phyloP scores from a whole-genome alignment of 2,329 filamentous ascomycete genomes.

The Aspergillus sp. region DNA sequence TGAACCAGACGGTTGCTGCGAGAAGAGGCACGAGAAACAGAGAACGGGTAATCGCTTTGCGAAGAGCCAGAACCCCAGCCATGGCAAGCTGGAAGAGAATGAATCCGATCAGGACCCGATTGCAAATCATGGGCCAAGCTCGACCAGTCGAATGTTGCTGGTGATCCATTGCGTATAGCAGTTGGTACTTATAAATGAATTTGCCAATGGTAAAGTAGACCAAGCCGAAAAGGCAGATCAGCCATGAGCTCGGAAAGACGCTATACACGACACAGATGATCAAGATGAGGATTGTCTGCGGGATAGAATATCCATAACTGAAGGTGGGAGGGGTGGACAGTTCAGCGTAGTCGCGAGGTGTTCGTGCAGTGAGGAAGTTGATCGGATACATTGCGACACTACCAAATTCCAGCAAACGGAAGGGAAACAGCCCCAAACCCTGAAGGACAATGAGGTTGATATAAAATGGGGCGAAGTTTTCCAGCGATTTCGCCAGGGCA shows the following conservation, averaged over 20 bases:
- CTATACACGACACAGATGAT: constrained; percentile 96
- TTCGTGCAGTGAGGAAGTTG: constrained; percentile 73
- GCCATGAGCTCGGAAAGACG: constrained; percentile 74
- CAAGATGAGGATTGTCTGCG: constrained; percentile 87
- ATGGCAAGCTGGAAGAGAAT: constrained; percentile 89
- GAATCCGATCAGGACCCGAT: constrained; percentile 81
- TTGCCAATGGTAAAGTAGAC: constrained; percentile 55
- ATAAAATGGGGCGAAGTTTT: constrained; percentile 78
- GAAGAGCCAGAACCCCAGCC: constrained; percentile 77
- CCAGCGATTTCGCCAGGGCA: constrained; percentile 72
- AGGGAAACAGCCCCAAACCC: constrained; percentile 87
- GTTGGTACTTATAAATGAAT: constrained; percentile 67
- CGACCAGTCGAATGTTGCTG: constrained; percentile 69
- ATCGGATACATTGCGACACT: constrained; percentile 81
- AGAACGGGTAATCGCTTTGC: constrained; percentile 70
- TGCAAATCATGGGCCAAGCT: constrained; percentile 96
- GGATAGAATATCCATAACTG: constrained; percentile 93
- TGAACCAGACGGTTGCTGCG: constrained; percentile 82
- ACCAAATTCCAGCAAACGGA: constrained; percentile 87
- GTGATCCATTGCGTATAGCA: constrained; percentile 98
- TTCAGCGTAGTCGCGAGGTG: constrained; percentile 84
- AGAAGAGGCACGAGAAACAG: constrained; percentile 74
- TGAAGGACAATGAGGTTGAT: constrained; percentile 92
- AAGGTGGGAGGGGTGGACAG: constrained; percentile 80
- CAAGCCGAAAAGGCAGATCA: constrained; percentile 74